These are phyloP conservation scores for Posidonia australis DNA, from an alignment of 106 monocot species.

Conservation along the genomic window DNA sequence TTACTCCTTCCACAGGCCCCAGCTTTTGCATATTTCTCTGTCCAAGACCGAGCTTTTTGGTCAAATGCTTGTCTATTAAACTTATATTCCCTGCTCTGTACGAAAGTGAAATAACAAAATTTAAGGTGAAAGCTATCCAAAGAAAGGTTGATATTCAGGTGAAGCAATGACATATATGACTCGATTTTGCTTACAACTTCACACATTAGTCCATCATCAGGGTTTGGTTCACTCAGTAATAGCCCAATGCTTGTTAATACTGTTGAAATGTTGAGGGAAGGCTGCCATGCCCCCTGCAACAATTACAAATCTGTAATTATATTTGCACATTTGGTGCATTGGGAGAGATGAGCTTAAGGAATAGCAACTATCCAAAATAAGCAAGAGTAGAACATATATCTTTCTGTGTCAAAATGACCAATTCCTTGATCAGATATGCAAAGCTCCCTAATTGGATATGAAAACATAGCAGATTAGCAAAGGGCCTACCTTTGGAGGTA, in stretches of 20 bases:
- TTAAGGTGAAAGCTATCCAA: not conserved
- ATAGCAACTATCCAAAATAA: no score
- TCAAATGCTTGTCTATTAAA: constrained; percentile 77
- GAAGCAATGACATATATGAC: not conserved
- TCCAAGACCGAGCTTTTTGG: constrained; percentile 67
- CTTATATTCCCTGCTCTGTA: constrained; percentile 90
- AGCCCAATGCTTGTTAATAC: constrained; percentile 78
- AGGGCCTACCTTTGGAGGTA: constrained; percentile 81
- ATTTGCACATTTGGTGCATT: no score
- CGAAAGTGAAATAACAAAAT: not conserved
- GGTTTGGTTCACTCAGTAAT: constrained; percentile 83
- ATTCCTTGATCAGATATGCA: no score
- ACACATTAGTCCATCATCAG: constrained; percentile 94
- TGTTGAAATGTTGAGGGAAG: constrained; percentile 83
- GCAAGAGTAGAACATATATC: no score
- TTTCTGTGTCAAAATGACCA: no score
- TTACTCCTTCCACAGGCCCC: not conserved
- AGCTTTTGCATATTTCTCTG: constrained; percentile 62
- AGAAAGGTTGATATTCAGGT: not conserved
- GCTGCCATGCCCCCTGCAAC: constrained; percentile 72
- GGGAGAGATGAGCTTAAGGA: no score
- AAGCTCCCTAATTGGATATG: no score
- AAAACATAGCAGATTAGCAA: no score
- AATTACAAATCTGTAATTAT: not conserved
- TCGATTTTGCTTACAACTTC: constrained; percentile 48